phyloP scores from a whole-genome alignment of 2,329 filamentous ascomycete species.

The Aspergillus vadensis region DNA sequence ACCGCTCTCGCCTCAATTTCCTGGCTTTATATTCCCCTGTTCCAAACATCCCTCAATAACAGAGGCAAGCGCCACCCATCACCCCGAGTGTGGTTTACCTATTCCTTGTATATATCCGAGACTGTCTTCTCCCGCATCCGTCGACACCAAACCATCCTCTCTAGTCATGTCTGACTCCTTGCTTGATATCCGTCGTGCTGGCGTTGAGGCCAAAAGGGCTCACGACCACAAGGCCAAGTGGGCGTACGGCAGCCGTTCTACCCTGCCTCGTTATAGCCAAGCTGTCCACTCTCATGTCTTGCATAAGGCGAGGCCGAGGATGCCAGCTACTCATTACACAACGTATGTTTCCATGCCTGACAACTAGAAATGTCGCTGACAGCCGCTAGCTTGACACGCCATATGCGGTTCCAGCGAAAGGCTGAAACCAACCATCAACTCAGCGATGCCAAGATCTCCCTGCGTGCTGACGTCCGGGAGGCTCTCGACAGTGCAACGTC shows the following conservation, averaged over 20 bases:
- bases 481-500: conserved; percentile 31
- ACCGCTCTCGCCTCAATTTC: conserved; percentile 6
- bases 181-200: conserved; percentile 57
- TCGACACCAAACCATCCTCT: background rate
- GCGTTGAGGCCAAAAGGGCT: conserved; percentile 51
- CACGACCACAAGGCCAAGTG: conserved; percentile 46
- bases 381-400: conserved; percentile 10
- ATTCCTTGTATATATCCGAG: background rate
- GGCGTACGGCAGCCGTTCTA: conserved; percentile 36
- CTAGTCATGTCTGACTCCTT: conserved; percentile 38
- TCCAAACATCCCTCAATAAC: background rate
- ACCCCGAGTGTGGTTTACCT: background rate
- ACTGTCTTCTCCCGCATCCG: background rate
- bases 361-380: background rate
- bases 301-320: conserved; percentile 22
- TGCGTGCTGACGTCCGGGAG: conserved; percentile 39
- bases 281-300: conserved; percentile 9
- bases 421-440: conserved; percentile 20
- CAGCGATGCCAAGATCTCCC: conserved; percentile 24
- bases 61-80: background rate
- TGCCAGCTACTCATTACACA: conserved; percentile 19
- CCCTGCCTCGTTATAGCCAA: too few species aligned
- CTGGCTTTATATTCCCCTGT: conserved; percentile 2
- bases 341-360: conserved; percentile 20
- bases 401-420: conserved; percentile 15